Conservation (phyloP, 768 basidiomycete species). For the Podaxis carcinomalis region DNA sequence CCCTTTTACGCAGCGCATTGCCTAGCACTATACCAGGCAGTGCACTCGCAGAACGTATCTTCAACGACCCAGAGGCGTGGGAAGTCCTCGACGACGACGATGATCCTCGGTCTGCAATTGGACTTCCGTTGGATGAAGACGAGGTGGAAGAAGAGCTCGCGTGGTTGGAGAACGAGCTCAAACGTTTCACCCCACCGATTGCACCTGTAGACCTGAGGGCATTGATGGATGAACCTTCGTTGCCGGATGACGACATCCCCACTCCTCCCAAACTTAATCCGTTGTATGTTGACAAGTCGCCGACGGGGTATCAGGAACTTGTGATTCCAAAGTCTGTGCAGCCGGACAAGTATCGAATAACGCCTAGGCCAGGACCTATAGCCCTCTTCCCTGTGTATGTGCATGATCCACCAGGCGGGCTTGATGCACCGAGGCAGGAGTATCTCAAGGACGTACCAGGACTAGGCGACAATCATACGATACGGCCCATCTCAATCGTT, state of each 20-base stretch:
- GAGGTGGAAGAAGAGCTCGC: slow-evolving; percentile 22
- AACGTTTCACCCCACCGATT: slow-evolving; percentile 19
- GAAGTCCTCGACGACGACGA: slow-evolving; percentile 25
- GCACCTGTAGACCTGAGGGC: background rate
- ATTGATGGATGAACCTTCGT: background rate
- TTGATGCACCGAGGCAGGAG: background rate
- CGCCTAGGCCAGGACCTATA: background rate
- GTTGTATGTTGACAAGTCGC: background rate
- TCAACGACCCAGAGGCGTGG: slow-evolving; percentile 42
- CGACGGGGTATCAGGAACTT: background rate
- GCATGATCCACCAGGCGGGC: background rate
- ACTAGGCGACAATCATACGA: background rate
- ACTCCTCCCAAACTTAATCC: slow-evolving; percentile 7
- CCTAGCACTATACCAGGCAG: slow-evolving; percentile 24
- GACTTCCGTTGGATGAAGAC: slow-evolving; percentile 15
- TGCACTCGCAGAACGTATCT: slow-evolving; percentile 37
- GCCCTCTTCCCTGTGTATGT: background rate
- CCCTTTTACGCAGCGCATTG: background rate
- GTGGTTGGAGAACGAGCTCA: slow-evolving; percentile 33
- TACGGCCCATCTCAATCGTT: slow-evolving; percentile 7
- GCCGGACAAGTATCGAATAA: background rate
- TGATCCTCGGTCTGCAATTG: background rate
- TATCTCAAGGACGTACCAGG: background rate
- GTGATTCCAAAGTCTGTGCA: background rate
- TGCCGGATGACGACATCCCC: slow-evolving; percentile 8